phyloP scores from a whole-genome alignment of 805 yeast genomes.

The Kodamaea restingae region DNA sequence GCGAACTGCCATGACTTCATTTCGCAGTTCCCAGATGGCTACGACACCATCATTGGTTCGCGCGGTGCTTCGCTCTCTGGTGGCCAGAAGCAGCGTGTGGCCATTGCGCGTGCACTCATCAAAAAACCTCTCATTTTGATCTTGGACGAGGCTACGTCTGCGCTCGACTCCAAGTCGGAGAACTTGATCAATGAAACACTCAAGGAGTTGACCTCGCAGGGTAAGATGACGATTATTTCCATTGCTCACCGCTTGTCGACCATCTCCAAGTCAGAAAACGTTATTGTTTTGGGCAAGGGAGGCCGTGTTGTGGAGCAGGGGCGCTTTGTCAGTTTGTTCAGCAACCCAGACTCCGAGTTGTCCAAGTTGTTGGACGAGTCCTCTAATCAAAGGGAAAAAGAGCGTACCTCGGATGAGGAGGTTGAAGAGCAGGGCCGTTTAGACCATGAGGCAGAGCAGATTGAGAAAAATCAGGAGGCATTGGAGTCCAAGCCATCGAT shows the following conservation, averaged over 20 bases:
- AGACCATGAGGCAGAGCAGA: slow-evolving; percentile 23
- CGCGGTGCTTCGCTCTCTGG: slow-evolving; percentile 62
- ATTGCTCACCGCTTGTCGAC: slow-evolving; percentile 45
- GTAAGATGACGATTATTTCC: slow-evolving; percentile 40
- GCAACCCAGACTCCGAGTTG: slow-evolving; percentile 38
- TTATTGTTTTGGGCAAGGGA: slow-evolving; percentile 39
- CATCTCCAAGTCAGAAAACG: slow-evolving; percentile 42
- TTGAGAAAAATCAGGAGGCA: slow-evolving; percentile 15
- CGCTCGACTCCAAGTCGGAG: slow-evolving; percentile 53
- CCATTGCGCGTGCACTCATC: slow-evolving; percentile 70
- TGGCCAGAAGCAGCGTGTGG: slow-evolving; percentile 74
- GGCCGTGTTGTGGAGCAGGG: slow-evolving; percentile 42
- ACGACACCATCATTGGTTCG: slow-evolving; percentile 53
- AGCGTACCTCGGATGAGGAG: slow-evolving; percentile 15
- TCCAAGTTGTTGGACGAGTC: slow-evolving; percentile 39
- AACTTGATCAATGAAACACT: slow-evolving; percentile 40
- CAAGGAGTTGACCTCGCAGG: slow-evolving; percentile 32
- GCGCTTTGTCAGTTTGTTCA: slow-evolving; percentile 36
- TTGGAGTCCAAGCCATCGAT: slow-evolving; percentile 5
- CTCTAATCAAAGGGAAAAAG: slow-evolving; percentile 15
- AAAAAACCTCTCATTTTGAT: slow-evolving; percentile 61
- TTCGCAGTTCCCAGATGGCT: slow-evolving; percentile 53
- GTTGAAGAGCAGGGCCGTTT: slow-evolving; percentile 22
- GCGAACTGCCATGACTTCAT: slow-evolving; percentile 61
- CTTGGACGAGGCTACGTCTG: slow-evolving; percentile 68